These are phyloP conservation scores for Hypoxylon lenormandii DNA, from an alignment of 495 filamentous ascomycete species.

Conservation along the genomic window DNA sequence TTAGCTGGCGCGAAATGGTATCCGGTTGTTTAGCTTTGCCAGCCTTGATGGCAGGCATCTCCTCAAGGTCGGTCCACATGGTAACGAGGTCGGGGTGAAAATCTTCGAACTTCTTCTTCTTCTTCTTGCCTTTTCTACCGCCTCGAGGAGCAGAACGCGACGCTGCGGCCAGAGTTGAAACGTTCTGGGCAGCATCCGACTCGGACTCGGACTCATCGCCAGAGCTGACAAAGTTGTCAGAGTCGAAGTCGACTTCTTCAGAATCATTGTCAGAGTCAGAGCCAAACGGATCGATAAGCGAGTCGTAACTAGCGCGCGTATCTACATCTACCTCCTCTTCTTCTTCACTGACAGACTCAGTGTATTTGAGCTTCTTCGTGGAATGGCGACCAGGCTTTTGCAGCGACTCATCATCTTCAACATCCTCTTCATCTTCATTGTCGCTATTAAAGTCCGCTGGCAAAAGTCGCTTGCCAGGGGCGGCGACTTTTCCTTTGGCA, in stretches of 20 bases:
- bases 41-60: constrained; percentile 72
- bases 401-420: too few relatives aligned
- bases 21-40: constrained; percentile 77
- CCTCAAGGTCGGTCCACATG: constrained; percentile 84
- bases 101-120: constrained; percentile 70
- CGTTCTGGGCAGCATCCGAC: background rate
- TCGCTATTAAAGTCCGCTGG: background rate
- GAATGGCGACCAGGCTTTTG: too few relatives aligned
- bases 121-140: constrained; percentile 10
- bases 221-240: background rate
- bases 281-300: too few relatives aligned
- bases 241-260: background rate
- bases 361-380: too few relatives aligned
- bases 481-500: background rate
- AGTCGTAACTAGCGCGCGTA: too few relatives aligned
- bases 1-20: constrained; percentile 81
- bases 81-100: constrained; percentile 80
- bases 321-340: too few relatives aligned
- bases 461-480: background rate
- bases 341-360: too few relatives aligned
- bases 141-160: background rate
- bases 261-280: background rate
- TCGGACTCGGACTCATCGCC: background rate
- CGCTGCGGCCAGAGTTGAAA: background rate
- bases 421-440: background rate